A percentile compares a stretch with the other conserved stretches of the same genome.
These are phyloP conservation scores for Vitis hybrid DNA, from an alignment of 177 flowering plant species.

Conservation along the genomic window DNA sequence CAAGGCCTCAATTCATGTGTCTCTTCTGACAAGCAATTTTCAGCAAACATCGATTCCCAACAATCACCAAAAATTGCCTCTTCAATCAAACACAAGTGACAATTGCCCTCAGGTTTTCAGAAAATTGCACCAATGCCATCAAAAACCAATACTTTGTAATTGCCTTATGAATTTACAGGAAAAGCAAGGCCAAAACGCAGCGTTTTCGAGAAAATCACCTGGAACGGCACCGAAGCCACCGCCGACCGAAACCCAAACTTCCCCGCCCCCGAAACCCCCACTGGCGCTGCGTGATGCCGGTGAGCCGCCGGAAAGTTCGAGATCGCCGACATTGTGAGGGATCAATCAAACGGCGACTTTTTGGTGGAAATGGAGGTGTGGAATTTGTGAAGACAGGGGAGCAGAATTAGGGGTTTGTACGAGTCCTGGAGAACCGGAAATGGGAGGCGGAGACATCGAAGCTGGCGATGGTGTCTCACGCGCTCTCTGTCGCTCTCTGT, in stretches of 20 bases:
- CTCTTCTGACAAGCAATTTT: too few relatives aligned
- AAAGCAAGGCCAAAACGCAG: too few relatives aligned
- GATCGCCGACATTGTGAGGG: slow-evolving; percentile 19
- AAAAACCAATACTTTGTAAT: background rate
- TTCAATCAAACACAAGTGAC: too few relatives aligned
- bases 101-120: too few relatives aligned
- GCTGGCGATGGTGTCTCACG: slow-evolving; percentile 10
- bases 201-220: slow-evolving; percentile 7
- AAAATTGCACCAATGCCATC: background rate
- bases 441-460: slow-evolving; percentile 24
- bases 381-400: background rate
- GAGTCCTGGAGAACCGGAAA: background rate
- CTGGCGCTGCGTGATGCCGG: background rate
- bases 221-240: slow-evolving; percentile 9
- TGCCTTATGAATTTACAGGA: background rate
- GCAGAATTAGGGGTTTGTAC: background rate
- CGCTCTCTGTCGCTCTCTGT: too few relatives aligned
- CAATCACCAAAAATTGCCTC: too few relatives aligned
- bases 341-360: background rate
- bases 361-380: background rate
- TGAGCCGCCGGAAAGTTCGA: slow-evolving; percentile 8
- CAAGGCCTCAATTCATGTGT: too few relatives aligned
- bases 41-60: too few relatives aligned
- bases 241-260: background rate
- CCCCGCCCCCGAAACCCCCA: slow-evolving; percentile 1